Base-by-base conservation (phyloP, 495 filamentous ascomycete genomes). In the Penicillium mononematosum region DNA sequence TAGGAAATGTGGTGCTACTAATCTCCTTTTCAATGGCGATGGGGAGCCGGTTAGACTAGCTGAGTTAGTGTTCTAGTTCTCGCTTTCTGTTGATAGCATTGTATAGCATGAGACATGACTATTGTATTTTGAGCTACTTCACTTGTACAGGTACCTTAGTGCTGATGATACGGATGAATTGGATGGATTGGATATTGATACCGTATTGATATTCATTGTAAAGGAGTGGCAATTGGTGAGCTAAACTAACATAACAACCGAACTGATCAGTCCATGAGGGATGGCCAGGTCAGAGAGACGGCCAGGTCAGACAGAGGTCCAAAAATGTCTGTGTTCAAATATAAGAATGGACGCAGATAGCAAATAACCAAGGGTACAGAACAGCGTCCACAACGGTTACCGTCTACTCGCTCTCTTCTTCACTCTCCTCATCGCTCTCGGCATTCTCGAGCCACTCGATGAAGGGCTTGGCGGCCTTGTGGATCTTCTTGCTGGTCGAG, bases 401-500 rank as follows among this genome's bases (percentile, higher is more conserved):
- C 56, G 50, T 53, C 24, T 69, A 69, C 39, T 70, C 67, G 53
- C 54, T 60, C 53, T 82, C 77, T 52, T 80, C 77, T 19, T 77
- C 77, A 27, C 75, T 75, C 17, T 83, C 83, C 16, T 92, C 90
- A 58, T 95, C 92, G 68, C 88, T 88, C 71, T 94, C 91, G 48
- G 94, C 95, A 65, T 84, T 91, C 65, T 90, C 83, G 36, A 98
- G 89, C 94, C 94, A 97, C 60, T 84, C 87, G 61, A 97, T 81
- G 84, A 98, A 97, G 47, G 88, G 85, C 81, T 93, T 88, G 32
- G 94, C 92, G 57, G 89, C 85, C 81, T 96, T 94, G 81, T 91
- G 89, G 64, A 98, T 89, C 81, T 96, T 96, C 81, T 91, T 93
- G 78, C 91, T 96, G 56, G 85, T 93, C 43, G 84, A 61, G 36